phyloP scores from a whole-genome alignment of 495 filamentous ascomycete genomes.

The Hypoxylon cercidicola region DNA sequence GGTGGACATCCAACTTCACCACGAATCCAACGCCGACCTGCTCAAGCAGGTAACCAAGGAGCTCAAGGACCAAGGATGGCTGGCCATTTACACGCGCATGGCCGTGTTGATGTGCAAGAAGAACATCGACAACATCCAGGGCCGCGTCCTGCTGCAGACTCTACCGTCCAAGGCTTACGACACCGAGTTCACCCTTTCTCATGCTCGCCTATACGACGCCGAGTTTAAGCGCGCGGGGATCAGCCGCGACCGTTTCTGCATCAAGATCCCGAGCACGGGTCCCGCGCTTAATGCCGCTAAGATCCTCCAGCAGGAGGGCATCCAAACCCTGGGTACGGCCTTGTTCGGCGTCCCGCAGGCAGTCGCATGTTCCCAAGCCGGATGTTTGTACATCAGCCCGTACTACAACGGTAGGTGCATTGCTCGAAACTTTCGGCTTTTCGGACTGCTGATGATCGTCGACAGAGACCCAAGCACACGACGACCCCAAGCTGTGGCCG shows the following conservation, averaged over 20 bases:
- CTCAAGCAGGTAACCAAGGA: conserved; percentile 48
- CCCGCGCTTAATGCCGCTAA: conserved; percentile 45
- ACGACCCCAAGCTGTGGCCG: conserved; percentile 44
- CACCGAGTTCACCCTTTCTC: conserved; percentile 49
- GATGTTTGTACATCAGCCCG: conserved; percentile 44
- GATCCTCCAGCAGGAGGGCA: conserved; percentile 43
- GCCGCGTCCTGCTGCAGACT: conserved; percentile 54
- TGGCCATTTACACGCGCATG: conserved; percentile 54
- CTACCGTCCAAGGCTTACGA: conserved; percentile 53
- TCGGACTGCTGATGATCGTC: neutral
- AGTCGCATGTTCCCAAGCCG: conserved; percentile 43
- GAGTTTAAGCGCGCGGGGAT: conserved; percentile 54
- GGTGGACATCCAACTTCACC: conserved; percentile 52
- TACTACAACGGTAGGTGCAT: conserved; percentile 49
- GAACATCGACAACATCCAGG: conserved; percentile 53
- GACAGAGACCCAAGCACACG: conserved; percentile 44
- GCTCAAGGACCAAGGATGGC: conserved; percentile 54
- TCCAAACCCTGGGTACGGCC: conserved; percentile 41
- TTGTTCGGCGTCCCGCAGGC: conserved; percentile 45
- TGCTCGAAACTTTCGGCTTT: neutral
- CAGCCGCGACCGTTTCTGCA: conserved; percentile 49
- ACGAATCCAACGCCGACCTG: conserved; percentile 50
- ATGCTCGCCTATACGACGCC: conserved; percentile 52
- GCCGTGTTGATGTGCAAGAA: conserved; percentile 57
- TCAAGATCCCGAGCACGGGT: conserved; percentile 46